A percentile compares a stretch with the other conserved stretches of the same genome.
phyloP scores from a whole-genome alignment of 2,329 filamentous ascomycete species.

The Alternaria brassicicola region DNA sequence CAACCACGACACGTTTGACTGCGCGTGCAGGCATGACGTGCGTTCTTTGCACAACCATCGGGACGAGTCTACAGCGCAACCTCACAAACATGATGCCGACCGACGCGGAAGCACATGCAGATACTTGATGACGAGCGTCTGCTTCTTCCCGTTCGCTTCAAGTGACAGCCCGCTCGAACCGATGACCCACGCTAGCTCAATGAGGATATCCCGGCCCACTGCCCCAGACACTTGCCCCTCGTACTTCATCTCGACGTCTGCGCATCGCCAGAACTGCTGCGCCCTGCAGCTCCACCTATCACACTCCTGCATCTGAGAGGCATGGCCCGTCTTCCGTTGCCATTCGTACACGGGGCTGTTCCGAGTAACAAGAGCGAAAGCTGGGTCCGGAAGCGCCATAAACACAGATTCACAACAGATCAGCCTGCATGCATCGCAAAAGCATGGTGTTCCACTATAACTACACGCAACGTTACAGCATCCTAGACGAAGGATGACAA shows the following conservation, averaged over 20 bases:
- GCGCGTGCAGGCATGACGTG: constrained; percentile 19
- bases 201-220: constrained; percentile 24
- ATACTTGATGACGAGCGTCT: constrained; percentile 32
- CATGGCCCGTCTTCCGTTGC: neutral
- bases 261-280: constrained; percentile 16
- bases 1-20: constrained; percentile 3
- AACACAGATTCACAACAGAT: constrained; percentile 1
- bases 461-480: neutral
- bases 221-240: constrained; percentile 21
- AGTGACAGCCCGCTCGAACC: constrained; percentile 12
- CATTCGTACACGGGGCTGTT: constrained; percentile 13
- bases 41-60: constrained; percentile 13
- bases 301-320: constrained; percentile 1
- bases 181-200: constrained; percentile 17
- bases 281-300: constrained; percentile 27
- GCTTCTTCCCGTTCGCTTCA: constrained; percentile 24
- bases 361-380: constrained; percentile 13
- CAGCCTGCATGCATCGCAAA: constrained; percentile 3
- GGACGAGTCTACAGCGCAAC: constrained; percentile 6
- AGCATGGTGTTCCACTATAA: neutral
- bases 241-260: constrained; percentile 20
- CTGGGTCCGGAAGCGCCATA: neutral
- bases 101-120: constrained; percentile 23
- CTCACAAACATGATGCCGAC: constrained; percentile 16
- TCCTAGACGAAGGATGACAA: neutral